Evolutionary conservation across 2,329 filamentous ascomycete species (phyloP).

Genomic region (Ophiostoma montium): DNA sequence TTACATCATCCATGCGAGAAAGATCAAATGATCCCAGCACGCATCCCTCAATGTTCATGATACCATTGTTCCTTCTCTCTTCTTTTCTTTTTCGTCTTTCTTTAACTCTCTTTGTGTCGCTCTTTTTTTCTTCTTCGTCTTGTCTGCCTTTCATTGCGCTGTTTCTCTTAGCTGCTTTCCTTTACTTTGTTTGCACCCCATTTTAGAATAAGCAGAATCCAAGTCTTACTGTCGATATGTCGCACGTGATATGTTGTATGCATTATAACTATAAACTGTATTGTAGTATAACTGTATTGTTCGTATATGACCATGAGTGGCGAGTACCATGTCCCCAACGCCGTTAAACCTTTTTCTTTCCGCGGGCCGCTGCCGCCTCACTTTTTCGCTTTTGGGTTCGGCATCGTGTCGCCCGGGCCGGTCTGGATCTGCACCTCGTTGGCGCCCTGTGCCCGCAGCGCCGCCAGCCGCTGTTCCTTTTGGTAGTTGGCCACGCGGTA

Average conservation of each 20-base stretch:
- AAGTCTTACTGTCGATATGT: too few species aligned
- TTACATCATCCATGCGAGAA: too few species aligned
- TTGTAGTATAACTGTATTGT: too few species aligned
- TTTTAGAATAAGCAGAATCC: too few species aligned
- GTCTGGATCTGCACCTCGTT: conserved; percentile 32
- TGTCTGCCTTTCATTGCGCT: too few species aligned
- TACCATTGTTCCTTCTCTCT: conserved; percentile 13
- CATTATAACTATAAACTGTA: not conserved
- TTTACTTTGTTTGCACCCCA: too few species aligned
- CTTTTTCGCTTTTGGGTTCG: not conserved
- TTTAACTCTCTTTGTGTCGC: not conserved
- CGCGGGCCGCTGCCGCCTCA: not conserved
- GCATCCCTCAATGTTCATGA: conserved; percentile 11
- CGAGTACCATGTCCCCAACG: not conserved
- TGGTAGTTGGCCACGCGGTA: conserved; percentile 85
- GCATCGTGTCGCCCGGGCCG: conserved; percentile 13
- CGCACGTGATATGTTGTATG: too few species aligned
- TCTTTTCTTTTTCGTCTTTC: not conserved
- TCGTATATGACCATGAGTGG: not conserved
- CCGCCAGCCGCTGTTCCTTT: conserved; percentile 64
- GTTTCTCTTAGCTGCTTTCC: too few species aligned
- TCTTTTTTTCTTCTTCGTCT: too few species aligned
- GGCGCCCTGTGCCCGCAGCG: conserved; percentile 60
- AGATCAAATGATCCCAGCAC: too few species aligned
- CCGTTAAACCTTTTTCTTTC: not conserved